phyloP scores from a whole-genome alignment of 768 basidiomycete genomes.

The Naematelia encephala region DNA sequence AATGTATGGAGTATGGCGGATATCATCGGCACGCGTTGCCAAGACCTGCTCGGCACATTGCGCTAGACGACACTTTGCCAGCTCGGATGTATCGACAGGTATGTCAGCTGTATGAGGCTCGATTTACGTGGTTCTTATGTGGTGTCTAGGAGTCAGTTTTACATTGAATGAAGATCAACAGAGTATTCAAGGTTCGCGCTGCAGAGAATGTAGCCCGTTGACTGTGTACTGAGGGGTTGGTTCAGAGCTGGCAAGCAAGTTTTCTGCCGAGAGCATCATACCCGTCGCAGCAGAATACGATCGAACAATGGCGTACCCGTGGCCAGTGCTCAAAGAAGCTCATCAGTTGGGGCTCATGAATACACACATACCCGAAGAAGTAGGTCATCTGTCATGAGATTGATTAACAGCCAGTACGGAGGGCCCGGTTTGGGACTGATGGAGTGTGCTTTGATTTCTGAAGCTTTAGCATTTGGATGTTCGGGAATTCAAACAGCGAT shows the following conservation, averaged over 20 bases:
- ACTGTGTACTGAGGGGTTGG: not conserved
- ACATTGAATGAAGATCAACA: conserved; percentile 50
- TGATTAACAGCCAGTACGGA: conserved; percentile 38
- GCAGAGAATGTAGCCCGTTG: not conserved
- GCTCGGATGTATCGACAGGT: not conserved
- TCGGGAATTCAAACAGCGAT: conserved; percentile 51
- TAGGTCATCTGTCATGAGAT: conserved; percentile 14
- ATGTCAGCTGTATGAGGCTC: not conserved
- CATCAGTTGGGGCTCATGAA: conserved; percentile 51
- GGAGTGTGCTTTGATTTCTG: conserved; percentile 50
- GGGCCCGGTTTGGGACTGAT: conserved; percentile 50
- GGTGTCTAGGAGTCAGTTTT: conserved; percentile 37
- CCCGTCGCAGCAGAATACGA: conserved; percentile 52
- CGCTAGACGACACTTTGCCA: not conserved
- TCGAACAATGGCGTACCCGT: conserved; percentile 52
- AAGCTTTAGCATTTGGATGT: conserved; percentile 50
- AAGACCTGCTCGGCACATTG: not conserved
- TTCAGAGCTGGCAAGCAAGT: conserved; percentile 44
- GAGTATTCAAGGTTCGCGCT: conserved; percentile 45
- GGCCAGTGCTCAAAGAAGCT: conserved; percentile 51
- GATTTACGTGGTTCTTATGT: no score
- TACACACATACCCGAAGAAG: conserved; percentile 51
- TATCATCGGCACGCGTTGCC: no score
- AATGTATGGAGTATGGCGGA: no score
- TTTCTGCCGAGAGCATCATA: conserved; percentile 43